Conservation (phyloP, 2,329 filamentous ascomycete species). For the Aspergillus pseudotamarii region DNA sequence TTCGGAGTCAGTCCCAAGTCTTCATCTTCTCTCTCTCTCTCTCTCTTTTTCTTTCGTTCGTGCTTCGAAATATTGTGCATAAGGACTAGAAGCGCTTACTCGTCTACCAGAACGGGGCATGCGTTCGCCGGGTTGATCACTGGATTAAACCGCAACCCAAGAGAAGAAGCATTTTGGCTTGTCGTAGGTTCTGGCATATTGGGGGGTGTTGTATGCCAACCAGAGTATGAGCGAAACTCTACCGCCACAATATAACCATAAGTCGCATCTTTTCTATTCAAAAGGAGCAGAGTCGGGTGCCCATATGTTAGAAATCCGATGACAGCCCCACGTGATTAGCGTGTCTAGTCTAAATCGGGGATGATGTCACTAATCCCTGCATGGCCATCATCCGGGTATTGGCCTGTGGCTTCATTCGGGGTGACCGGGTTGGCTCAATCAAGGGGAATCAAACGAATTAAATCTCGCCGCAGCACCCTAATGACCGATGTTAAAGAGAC, state of each 20-base stretch:
- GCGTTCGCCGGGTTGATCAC: constrained; percentile 54
- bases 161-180: constrained; percentile 20
- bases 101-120: constrained; percentile 54
- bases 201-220: constrained; percentile 3
- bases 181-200: constrained; percentile 24
- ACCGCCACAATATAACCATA: neutral
- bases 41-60: neutral
- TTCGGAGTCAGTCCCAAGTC: neutral
- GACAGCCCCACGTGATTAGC: constrained; percentile 12
- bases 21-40: neutral
- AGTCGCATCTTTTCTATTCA: neutral
- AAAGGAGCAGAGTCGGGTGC: neutral
- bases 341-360: constrained; percentile 15
- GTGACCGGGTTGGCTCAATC: neutral
- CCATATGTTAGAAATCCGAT: constrained; percentile 7
- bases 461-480: neutral
- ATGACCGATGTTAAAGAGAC: neutral
- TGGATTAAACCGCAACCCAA: constrained; percentile 48
- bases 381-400: no score
- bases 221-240: neutral
- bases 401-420: neutral
- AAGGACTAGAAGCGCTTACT: constrained; percentile 38
- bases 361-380: constrained; percentile 17
- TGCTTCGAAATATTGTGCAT: neutral
- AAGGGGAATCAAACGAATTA: neutral